A percentile compares a stretch with the other conserved stretches of the same genome.
phyloP scores from a whole-genome alignment of 306 rosid genomes.

The Geum urbanum region DNA sequence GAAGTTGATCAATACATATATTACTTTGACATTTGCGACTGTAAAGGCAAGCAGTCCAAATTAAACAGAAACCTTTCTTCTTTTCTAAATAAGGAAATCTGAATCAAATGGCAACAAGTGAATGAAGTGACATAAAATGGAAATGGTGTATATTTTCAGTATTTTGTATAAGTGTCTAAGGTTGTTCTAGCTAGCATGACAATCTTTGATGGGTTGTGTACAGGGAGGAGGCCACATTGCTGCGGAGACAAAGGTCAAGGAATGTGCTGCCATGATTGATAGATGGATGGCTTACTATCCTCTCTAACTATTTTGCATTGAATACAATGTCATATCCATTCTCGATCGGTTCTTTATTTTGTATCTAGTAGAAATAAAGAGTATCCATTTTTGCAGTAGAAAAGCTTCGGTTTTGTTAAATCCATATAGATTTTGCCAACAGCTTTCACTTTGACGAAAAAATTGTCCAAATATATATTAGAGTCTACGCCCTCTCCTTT shows the following conservation, averaged over 20 bases:
- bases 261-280: conserved; percentile 22
- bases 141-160: neutral
- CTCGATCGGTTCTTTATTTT: no score
- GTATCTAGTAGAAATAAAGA: no score
- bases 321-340: no score
- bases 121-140: neutral
- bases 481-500: no score
- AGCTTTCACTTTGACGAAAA: no score
- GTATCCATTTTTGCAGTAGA: no score
- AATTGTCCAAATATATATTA: no score
- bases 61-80: no score
- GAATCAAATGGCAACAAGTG: neutral
- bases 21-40: conserved; percentile 17
- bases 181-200: neutral
- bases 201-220: neutral
- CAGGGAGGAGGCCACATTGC: conserved; percentile 32
- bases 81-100: neutral
- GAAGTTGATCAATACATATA: conserved; percentile 15
- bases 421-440: no score
- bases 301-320: neutral
- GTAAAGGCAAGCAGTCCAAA: conserved; percentile 19
- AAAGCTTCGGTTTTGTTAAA: no score
- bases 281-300: conserved; percentile 28
- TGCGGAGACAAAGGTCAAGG: conserved; percentile 22
- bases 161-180: neutral